Evolutionary conservation across 805 yeast species (phyloP), one percentile per base, ranked within the genome.

Genomic region (Candida nemodendra): DNA sequence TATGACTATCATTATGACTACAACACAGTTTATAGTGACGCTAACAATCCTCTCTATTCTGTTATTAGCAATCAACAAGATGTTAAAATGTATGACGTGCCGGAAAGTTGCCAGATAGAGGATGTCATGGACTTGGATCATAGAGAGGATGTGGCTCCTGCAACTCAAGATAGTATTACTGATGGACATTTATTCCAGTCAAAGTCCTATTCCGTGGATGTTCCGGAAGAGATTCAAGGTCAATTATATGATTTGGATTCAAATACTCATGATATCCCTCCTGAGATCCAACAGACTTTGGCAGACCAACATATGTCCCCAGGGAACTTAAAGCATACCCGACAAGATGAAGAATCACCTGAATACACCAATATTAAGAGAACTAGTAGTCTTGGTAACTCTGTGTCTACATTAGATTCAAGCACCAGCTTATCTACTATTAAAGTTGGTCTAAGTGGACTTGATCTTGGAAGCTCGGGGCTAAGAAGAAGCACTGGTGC

Each of bases 1-100:
- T 82, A 79, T 53, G 88, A 84, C 55, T 82, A 81, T 62, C 76
- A 78, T 61, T 84, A 84, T 57, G 91, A 85, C 59, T 85, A 85
- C 60, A 85, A 85, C 56, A 72, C 88, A 0, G 93, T 84, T 16
- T 84, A 81, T 56, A 75, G 69, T 30, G 76, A 72, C 47, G 68
- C 67, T 4, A 75, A 75, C 3, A 74, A 71, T 39, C 71, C 73
- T 31, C 57, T 70, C 34, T 53, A 42, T 32, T 40, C 49, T 12
- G 49, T 49, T 16, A 29, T 45, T 24, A 41, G 44, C 35, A 45
- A 45, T 30, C 51, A 43, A 15, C 40, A 44, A 12, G 49, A 59
- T 34, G 61, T 62, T 28, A 45, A 58, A 44, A 50, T 61, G 59
- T 57, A 43, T 40, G 69, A 65, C 53, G 58, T 64, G 47, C 76